These are phyloP conservation scores for Thermochaetoides dissita DNA, from an alignment of 2,329 filamentous ascomycete species.

Conservation along the genomic window DNA sequence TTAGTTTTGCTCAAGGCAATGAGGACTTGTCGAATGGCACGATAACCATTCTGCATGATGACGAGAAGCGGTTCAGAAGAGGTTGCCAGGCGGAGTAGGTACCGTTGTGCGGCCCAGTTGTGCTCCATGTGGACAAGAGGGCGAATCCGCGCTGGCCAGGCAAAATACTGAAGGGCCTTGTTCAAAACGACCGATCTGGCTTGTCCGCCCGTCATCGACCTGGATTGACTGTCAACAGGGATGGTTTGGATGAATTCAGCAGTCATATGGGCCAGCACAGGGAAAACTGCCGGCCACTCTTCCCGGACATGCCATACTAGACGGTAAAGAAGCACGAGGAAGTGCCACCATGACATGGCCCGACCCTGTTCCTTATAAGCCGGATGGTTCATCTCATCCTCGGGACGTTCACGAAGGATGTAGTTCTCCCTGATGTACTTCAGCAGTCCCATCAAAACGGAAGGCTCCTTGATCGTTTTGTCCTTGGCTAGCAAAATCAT, in stretches of 20 bases:
- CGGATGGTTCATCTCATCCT: conserved; percentile 3
- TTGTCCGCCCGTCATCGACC: conserved; percentile 14
- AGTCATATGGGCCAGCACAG: conserved; percentile 17
- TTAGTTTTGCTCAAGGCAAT: conserved; percentile 38
- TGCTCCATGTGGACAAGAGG: conserved; percentile 25
- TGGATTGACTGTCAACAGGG: not conserved
- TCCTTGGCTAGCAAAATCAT: conserved; percentile 23
- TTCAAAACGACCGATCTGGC: conserved; percentile 28
- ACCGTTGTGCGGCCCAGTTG: conserved; percentile 45
- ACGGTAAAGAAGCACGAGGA: conserved; percentile 15
- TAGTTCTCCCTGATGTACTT: conserved; percentile 20
- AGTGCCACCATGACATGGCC: conserved; percentile 12
- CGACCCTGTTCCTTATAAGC: conserved; percentile 2
- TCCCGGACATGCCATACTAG: conserved; percentile 18
- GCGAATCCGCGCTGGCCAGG: conserved; percentile 19
- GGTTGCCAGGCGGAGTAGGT: conserved; percentile 38
- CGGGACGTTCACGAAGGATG: conserved; percentile 8
- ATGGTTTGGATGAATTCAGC: conserved; percentile 16
- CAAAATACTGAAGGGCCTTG: conserved; percentile 24
- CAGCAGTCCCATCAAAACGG: conserved; percentile 21
- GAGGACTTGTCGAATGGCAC: conserved; percentile 39
- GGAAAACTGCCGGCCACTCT: conserved; percentile 19
- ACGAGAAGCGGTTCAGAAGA: conserved; percentile 32
- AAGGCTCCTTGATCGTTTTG: conserved; percentile 19
- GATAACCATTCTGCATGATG: conserved; percentile 38